Conservation (phyloP, 257 asterid species). For the Datura wrightii region DNA sequence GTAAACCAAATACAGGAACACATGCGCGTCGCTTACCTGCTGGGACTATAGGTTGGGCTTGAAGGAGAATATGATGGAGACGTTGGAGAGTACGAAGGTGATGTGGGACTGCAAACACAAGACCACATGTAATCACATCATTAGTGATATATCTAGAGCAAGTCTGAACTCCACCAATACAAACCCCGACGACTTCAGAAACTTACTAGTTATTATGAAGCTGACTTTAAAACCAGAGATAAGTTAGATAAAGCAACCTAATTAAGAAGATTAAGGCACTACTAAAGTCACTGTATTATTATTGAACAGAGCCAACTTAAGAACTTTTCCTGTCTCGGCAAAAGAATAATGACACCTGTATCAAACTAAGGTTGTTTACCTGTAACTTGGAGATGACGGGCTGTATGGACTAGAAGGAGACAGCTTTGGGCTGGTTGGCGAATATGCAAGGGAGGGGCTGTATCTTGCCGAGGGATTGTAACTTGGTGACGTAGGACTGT, state of each 20-base stretch:
- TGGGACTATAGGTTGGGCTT: constrained; percentile 93
- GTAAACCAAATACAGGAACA: not conserved
- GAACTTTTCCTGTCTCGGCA: not conserved
- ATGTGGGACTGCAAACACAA: constrained; percentile 84
- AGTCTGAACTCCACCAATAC: not conserved
- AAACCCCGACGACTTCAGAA: not conserved
- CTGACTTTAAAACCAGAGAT: constrained; percentile 22
- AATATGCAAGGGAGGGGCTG: constrained; percentile 93
- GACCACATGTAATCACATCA: not conserved
- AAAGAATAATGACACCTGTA: not conserved
- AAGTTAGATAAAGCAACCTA: not conserved
- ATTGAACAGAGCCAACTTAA: not conserved
- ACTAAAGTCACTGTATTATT: not conserved
- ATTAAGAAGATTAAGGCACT: not conserved
- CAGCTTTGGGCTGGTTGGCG: constrained; percentile 91
- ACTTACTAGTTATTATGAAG: not conserved
- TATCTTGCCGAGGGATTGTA: constrained; percentile 87
- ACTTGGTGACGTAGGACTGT: constrained; percentile 84
- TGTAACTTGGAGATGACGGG: constrained; percentile 96
- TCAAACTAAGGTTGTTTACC: constrained; percentile 49
- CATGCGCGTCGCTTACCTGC: constrained; percentile 65
- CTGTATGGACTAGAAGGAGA: constrained; percentile 93
- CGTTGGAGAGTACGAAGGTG: constrained; percentile 93
- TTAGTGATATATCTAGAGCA: constrained; percentile 6
- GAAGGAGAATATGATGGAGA: constrained; percentile 96